Evolutionary conservation across 805 yeast species (phyloP), one percentile per base, ranked within the genome.

Genomic region (Ogataea naganishii): DNA sequence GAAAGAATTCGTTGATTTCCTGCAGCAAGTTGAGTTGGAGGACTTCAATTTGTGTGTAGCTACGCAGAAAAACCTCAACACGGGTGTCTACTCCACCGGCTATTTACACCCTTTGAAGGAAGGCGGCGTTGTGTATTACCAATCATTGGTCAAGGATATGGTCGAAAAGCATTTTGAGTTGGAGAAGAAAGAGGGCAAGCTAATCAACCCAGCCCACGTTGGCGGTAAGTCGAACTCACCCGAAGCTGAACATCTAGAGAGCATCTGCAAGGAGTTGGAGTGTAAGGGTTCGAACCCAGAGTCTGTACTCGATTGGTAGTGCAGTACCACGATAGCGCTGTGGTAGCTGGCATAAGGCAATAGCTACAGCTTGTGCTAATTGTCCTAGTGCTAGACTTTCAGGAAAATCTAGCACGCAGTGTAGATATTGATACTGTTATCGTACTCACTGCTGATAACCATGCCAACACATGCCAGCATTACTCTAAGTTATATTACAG

Each of bases 1-100:
- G 58, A 69, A 70, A 42, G 80, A 72, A 43, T 73, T 73, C 56
- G 75, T 73, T 29, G 80, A 73, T 39, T 73, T 73, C 51, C 59
- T 73, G 52, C 78, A 73, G 49, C 58, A 66, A 47, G 80, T 73
- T 35, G 80, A 73, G 52, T 36, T 63, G n/a, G 78, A 72, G 47
- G 80, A 74, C 52, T 74, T 58, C 53, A 69, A 74, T 47, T 57
- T 74, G 39, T 73, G 79, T 55, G 71, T 61, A 32, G 58, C 60
- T 45, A 73, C 80, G 7, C 80, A 74, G 46, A 67, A 68, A 56
- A 73, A 73, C 56, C 60, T 73, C 47, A 70, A 70, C 52, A 73
- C 71, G 49, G 79, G 80, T 18, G 58, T 73, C 25, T 73, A 73
- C 49, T 56, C 67, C 4, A 64, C 78, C 4, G 80, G 80, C 4